Conservation (phyloP, 768 basidiomycete genomes). For the Rhodotorula diobovata region DNA sequence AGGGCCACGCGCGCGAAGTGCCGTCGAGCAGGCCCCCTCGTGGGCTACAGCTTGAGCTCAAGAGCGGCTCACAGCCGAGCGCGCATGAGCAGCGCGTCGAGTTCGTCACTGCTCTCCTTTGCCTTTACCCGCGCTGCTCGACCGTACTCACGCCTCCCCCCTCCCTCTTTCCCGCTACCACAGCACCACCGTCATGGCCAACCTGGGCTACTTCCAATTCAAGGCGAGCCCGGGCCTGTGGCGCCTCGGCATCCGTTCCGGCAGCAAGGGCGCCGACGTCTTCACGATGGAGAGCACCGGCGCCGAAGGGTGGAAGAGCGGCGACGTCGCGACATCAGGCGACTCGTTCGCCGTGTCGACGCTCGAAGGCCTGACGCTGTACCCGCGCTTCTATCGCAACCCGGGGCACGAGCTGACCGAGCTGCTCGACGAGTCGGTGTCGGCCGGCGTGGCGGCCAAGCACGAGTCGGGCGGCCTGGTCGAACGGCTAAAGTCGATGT, state of each 20-base stretch:
- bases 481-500: constrained; percentile 54
- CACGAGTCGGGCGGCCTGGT: not conserved
- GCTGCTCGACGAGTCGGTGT: constrained; percentile 58
- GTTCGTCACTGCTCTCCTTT: not conserved
- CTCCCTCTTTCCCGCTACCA: too few relatives aligned
- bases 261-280: constrained; percentile 72
- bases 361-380: constrained; percentile 84
- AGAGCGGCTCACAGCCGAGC: constrained; percentile 46
- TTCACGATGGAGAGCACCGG: constrained; percentile 80
- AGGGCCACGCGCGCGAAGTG: constrained; percentile 84
- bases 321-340: constrained; percentile 62
- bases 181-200: constrained; percentile 84
- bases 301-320: constrained; percentile 82
- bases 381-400: constrained; percentile 66
- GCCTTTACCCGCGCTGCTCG: not conserved
- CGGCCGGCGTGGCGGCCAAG: not conserved
- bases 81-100: constrained; percentile 5
- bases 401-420: constrained; percentile 76
- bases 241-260: constrained; percentile 72
- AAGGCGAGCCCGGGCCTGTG: constrained; percentile 87
- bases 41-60: constrained; percentile 83
- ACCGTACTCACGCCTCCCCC: not conserved
- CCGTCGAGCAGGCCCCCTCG: constrained; percentile 66
- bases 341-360: constrained; percentile 68
- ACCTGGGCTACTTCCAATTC: constrained; percentile 93